Evolutionary conservation across 78 protist species (phyloP).

Genomic region (Andalucia godoyi): DNA sequence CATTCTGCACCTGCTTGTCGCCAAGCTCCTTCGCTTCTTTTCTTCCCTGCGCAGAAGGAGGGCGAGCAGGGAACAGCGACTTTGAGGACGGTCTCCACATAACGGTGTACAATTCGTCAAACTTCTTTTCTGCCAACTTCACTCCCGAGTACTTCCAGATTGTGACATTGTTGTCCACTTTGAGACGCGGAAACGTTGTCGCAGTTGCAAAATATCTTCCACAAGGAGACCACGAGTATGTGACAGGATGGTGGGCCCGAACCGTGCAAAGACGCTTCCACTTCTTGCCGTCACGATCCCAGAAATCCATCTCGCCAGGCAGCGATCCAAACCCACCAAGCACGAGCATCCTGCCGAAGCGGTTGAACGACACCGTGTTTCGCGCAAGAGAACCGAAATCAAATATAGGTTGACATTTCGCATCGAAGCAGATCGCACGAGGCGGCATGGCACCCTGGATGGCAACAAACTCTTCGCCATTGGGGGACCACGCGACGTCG

Average conservation of each 20-base stretch:
- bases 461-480: conserved; percentile 7
- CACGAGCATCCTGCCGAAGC: neutral
- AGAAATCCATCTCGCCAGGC: conserved; percentile 33
- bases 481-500: conserved; percentile 39
- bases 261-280: neutral
- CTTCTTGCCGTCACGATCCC: conserved; percentile 14
- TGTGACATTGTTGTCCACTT: conserved; percentile 24
- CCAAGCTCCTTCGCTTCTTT: neutral
- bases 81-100: too few relatives aligned
- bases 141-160: neutral
- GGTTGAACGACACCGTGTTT: conserved; percentile 27
- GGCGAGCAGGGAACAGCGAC: neutral
- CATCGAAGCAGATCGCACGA: conserved; percentile 17
- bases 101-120: neutral
- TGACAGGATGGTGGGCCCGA: neutral
- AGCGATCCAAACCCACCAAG: conserved; percentile 52
- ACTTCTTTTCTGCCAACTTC: conserved; percentile 4
- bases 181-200: conserved; percentile 45
- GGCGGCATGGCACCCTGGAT: conserved; percentile 49
- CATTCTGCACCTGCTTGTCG: neutral
- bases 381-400: conserved; percentile 43
- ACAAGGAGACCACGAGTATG: conserved; percentile 28
- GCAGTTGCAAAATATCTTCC: conserved; percentile 18
- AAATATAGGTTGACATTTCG: conserved; percentile 18
- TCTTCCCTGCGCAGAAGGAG: neutral